Evolutionary conservation across 1,284 basidiomycete genomes (phyloP).

Genomic region (Trichosporon asahii): DNA sequence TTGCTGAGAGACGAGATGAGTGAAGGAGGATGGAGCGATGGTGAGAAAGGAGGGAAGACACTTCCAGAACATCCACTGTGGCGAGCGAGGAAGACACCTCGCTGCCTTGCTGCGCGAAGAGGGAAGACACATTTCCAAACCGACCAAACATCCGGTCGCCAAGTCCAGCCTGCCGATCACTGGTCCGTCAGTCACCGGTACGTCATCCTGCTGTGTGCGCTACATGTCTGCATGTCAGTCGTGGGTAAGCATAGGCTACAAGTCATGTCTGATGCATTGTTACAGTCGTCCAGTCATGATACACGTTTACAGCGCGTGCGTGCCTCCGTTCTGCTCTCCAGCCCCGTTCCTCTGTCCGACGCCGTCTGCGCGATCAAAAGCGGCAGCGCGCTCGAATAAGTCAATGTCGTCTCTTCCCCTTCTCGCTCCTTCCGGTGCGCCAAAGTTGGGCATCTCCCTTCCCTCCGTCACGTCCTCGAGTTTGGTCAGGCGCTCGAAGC

Average conservation of each 20-base stretch:
- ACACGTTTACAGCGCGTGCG: slow-evolving; percentile 1
- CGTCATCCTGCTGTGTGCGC: neutral
- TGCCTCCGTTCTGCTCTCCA: neutral
- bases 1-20: neutral
- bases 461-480: neutral
- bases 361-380: neutral
- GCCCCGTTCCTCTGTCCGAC: neutral
- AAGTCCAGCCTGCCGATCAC: neutral
- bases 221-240: neutral
- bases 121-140: neutral
- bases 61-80: neutral
- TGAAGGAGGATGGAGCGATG: neutral
- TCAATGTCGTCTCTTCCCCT: neutral
- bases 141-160: neutral
- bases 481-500: neutral
- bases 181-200: no score
- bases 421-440: neutral
- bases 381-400: neutral
- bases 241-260: neutral
- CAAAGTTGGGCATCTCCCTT: neutral
- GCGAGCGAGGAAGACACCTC: neutral
- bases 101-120: neutral
- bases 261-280: neutral
- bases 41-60: neutral
- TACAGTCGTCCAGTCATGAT: slow-evolving; percentile 9